Evolutionary conservation across 2,329 filamentous ascomycete genomes (phyloP).

Genomic region (Graphium sp.): DNA sequence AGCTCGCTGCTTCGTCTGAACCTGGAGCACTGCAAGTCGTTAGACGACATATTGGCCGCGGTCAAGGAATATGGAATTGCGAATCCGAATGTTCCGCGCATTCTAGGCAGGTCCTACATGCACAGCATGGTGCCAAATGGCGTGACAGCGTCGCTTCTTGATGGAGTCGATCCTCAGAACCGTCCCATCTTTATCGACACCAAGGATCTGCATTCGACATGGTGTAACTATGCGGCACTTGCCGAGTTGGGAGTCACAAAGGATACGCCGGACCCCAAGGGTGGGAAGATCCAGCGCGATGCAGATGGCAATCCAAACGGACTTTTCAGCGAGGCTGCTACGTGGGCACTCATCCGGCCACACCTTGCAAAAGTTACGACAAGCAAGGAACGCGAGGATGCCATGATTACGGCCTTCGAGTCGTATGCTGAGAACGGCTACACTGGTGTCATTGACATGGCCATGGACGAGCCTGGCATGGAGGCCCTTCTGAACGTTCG

Average conservation of each 20-base stretch:
- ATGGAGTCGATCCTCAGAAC: constrained; percentile 33
- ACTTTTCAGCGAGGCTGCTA: constrained; percentile 32
- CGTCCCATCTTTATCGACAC: constrained; percentile 39
- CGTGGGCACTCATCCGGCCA: constrained; percentile 36
- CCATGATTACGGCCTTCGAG: constrained; percentile 27
- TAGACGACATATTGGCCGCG: constrained; percentile 29
- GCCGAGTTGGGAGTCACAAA: constrained; percentile 27
- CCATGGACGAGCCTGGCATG: constrained; percentile 42
- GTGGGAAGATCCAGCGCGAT: constrained; percentile 34
- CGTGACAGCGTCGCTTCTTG: constrained; percentile 28
- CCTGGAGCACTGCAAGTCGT: constrained; percentile 26
- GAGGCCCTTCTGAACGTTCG: constrained; percentile 27
- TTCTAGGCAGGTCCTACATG: constrained; percentile 39
- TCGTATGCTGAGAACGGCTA: constrained; percentile 34
- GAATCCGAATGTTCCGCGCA: constrained; percentile 27
- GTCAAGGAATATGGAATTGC: constrained; percentile 26
- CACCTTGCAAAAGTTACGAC: constrained; percentile 28
- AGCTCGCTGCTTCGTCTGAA: constrained; percentile 33
- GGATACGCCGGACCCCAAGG: constrained; percentile 21
- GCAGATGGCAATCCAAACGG: constrained; percentile 27
- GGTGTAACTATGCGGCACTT: constrained; percentile 35
- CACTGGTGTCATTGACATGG: constrained; percentile 41
- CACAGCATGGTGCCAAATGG: constrained; percentile 27
- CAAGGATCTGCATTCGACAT: constrained; percentile 38
- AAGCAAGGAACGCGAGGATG: constrained; percentile 27